These are phyloP conservation scores for Euphrasia confusa DNA, from an alignment of 257 asterid species.

Conservation along the genomic window DNA sequence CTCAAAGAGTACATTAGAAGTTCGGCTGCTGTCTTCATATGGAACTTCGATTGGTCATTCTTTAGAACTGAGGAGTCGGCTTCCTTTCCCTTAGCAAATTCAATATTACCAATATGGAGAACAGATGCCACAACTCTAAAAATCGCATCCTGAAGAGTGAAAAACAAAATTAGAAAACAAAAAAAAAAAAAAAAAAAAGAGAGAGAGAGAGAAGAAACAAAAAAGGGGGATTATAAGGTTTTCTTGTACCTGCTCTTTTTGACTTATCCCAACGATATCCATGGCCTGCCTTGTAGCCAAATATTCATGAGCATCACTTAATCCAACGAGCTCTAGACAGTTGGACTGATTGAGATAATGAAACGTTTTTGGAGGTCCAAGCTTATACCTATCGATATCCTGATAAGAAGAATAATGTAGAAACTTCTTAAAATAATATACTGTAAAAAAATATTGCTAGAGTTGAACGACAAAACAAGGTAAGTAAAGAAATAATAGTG, in stretches of 20 bases:
- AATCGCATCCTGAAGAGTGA: conserved; percentile 61
- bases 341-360: conserved; percentile 89
- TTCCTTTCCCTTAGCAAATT: conserved; percentile 67
- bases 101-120: conserved; percentile 86
- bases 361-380: conserved; percentile 73
- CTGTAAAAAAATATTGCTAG: conserved; percentile 1
- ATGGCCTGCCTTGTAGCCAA: conserved; percentile 95
- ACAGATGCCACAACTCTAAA: conserved; percentile 82
- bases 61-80: conserved; percentile 69
- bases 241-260: conserved; percentile 66
- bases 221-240: conserved; percentile 13
- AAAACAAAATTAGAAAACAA: conserved; percentile 1
- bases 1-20: conserved; percentile 57
- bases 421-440: conserved; percentile 18
- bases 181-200: conserved; percentile 8
- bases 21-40: conserved; percentile 72
- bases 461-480: conserved; percentile 19
- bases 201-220: background rate
- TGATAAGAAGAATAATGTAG: conserved; percentile 33
- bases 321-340: conserved; percentile 76
- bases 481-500: conserved; percentile 11
- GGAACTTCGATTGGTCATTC: conserved; percentile 76
- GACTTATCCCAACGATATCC: conserved; percentile 96
- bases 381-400: conserved; percentile 84
- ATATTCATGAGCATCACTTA: conserved; percentile 84